Conservation (phyloP, 192 early-diverging fungal genomes). For the Haplosporangium gracile region DNA sequence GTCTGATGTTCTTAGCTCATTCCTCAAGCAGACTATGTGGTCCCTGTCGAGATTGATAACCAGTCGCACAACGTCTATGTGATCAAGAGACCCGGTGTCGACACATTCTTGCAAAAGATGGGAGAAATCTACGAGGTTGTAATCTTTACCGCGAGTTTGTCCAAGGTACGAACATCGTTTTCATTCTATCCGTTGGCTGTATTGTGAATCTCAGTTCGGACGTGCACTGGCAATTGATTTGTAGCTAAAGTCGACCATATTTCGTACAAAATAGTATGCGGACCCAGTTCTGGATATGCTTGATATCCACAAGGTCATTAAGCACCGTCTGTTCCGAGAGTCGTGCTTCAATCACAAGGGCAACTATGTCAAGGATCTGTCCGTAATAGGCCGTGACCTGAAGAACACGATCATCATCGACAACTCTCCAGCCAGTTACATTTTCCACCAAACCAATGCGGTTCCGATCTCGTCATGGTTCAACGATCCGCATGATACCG, state of each 20-base stretch:
- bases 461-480: conserved; percentile 97
- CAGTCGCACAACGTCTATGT: conserved; percentile 96
- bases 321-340: conserved; percentile 96
- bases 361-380: conserved; percentile 98
- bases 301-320: conserved; percentile 86
- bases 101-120: conserved; percentile 89
- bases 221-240: background rate
- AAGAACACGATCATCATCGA: conserved; percentile 92
- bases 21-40: conserved; percentile 87
- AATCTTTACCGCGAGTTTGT: conserved; percentile 94
- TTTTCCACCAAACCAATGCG: conserved; percentile 96
- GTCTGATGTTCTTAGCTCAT: conserved; percentile 47
- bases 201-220: background rate
- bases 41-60: conserved; percentile 94
- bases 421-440: conserved; percentile 96
- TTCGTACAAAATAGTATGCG: conserved; percentile 80
- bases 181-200: background rate
- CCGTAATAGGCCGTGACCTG: conserved; percentile 88
- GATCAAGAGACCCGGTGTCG: conserved; percentile 96
- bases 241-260: background rate
- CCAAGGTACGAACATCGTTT: conserved; percentile 69
- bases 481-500: conserved; percentile 96
- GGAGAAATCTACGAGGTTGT: conserved; percentile 93
- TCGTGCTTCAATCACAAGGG: conserved; percentile 95
- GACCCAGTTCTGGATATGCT: conserved; percentile 97